Conservation (phyloP, 805 yeast species). For the Kluyveromyces siamensis region DNA sequence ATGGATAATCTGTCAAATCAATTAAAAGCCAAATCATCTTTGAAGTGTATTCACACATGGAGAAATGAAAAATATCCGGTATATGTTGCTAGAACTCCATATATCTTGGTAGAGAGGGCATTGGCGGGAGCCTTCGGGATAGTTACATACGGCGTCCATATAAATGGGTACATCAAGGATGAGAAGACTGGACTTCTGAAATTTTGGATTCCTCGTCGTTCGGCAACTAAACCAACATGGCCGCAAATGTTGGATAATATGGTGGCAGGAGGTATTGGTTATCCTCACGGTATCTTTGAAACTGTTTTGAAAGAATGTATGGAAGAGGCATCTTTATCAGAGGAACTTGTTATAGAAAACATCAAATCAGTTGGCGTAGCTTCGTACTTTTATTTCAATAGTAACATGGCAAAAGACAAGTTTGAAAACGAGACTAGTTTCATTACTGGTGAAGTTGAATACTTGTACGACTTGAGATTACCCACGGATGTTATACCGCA, state of each 20-base stretch:
- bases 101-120: constrained; percentile 70
- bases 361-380: constrained; percentile 52
- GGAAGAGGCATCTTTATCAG: constrained; percentile 81
- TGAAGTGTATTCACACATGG: constrained; percentile 60
- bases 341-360: constrained; percentile 38
- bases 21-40: constrained; percentile 30
- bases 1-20: constrained; percentile 35
- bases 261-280: constrained; percentile 90
- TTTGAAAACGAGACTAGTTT: constrained; percentile 40
- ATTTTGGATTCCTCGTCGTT: constrained; percentile 81
- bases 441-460: constrained; percentile 88
- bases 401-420: constrained; percentile 11
- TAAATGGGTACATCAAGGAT: constrained; percentile 65
- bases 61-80: constrained; percentile 74
- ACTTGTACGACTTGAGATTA: constrained; percentile 61
- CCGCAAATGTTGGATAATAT: constrained; percentile 91
- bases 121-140: constrained; percentile 77
- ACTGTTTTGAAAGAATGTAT: constrained; percentile 78
- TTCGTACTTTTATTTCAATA: constrained; percentile 48
- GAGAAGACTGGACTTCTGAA: constrained; percentile 35
- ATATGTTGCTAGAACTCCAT: constrained; percentile 46
- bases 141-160: constrained; percentile 82
- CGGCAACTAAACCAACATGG: constrained; percentile 71
- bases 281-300: constrained; percentile 65
- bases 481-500: constrained; percentile 40